Base-by-base conservation (phyloP, 768 basidiomycete species). In the Rhodotorula kratochvilovae region DNA sequence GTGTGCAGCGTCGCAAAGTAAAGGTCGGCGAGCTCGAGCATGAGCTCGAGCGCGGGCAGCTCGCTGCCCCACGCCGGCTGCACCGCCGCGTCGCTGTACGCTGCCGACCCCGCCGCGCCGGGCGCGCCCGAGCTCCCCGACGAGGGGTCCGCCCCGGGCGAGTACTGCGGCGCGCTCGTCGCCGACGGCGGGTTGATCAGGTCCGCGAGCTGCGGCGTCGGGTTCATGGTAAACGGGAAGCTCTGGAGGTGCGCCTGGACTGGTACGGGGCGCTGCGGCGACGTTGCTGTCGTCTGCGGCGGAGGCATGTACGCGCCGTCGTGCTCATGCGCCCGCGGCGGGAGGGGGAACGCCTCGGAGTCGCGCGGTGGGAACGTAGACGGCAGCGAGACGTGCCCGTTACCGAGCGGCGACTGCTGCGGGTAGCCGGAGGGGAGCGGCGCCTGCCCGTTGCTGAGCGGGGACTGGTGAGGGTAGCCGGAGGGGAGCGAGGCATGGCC, bases 1-100 rank as follows among this genome's bases (percentile, higher is more conserved):
- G 31, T 27, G 55, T 76, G 71, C 21, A 68, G 65, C 15, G 71
- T 73, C 29, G 54, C 31, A 55, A 76, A 76, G 59, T 68, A 76
- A 33, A 76, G 46, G 53, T 72, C 60, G n/a, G 73, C 64, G 21
- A 74, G 59, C 12, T 74, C 73, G 46, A 70, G 36, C 57, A 70
- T 70, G 21, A 74, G 36, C 7, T 74, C 69, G 39, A 74, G 61
- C 27, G 60, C 46, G 0, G 73, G 73, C 33, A 74, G 45, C 19
- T 67, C 69, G 27, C 35, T 27, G 0, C 62, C 61, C 66, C 66
- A 74, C 0, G 31, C 25, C 5, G 36, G 53, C 27, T 48, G 21
- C 21, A 73, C 0, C 33, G 55, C 57, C 17, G 33, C n/a, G 36
- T 15, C 33, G n/a, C 42, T 19, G 15, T n/a, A 39, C 53, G 17